A percentile compares a stretch with the other conserved stretches of the same genome.
Conservation (phyloP, 164 flowering plant species). For the Berberis thunbergii region DNA sequence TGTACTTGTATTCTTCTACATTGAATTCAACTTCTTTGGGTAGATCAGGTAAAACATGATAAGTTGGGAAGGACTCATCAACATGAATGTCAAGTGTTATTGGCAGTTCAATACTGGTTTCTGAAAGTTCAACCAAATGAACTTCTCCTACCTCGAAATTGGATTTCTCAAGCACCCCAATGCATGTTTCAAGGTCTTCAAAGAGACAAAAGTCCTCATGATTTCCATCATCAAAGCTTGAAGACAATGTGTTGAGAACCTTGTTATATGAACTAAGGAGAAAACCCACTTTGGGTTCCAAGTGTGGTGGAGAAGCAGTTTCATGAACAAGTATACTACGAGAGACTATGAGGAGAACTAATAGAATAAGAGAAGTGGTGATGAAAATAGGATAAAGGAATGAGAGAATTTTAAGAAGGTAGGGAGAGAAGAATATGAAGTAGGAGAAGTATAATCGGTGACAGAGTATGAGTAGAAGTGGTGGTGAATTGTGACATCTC, state of each 20-base stretch:
- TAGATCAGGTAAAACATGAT: no score
- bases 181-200: slow-evolving; percentile 11
- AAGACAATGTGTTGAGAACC: slow-evolving; percentile 12
- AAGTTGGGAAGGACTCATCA: no score
- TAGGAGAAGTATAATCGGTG: slow-evolving; percentile 67
- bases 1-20: no score
- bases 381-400: slow-evolving; percentile 75
- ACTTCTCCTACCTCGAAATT: neutral
- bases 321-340: neutral
- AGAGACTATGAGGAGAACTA: slow-evolving; percentile 29
- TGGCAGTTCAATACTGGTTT: neutral
- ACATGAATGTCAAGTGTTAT: neutral
- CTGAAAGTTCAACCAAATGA: neutral
- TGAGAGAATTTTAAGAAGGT: slow-evolving; percentile 51
- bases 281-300: slow-evolving; percentile 21
- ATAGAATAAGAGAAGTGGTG: slow-evolving; percentile 60
- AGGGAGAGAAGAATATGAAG: slow-evolving; percentile 74
- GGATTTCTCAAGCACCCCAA: slow-evolving; percentile 1
- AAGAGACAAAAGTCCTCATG: slow-evolving; percentile 6
- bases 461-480: slow-evolving; percentile 28
- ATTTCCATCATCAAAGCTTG: slow-evolving; percentile 14
- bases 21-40: no score
- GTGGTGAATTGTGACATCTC: slow-evolving; percentile 6
- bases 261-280: slow-evolving; percentile 10
- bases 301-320: neutral